Conservation (phyloP, 345 rosid genomes). For the Salix viminalis region DNA sequence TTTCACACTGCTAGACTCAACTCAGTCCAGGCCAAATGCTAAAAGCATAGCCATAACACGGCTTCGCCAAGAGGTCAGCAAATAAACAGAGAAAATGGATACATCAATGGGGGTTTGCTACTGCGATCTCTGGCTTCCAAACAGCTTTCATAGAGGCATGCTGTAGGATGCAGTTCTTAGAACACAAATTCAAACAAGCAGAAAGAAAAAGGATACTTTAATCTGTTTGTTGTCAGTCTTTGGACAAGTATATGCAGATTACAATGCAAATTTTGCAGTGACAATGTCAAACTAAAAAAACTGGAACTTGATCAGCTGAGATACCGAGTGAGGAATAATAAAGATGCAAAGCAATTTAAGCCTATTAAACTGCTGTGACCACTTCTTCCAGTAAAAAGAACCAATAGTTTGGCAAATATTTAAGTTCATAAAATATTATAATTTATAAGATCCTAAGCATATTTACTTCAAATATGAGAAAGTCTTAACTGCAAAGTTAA, state of each 20-base stretch:
- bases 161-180: not conserved
- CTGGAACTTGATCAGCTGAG: not conserved
- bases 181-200: constrained; percentile 5
- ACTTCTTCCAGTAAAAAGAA: not conserved
- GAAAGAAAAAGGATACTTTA: not conserved
- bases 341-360: not conserved
- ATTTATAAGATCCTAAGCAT: not conserved
- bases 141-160: not conserved
- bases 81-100: not conserved
- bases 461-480: not conserved
- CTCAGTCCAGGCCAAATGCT: not conserved
- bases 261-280: not conserved
- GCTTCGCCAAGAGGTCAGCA: not conserved
- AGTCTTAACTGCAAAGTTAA: not conserved
- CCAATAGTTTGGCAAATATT: not conserved
- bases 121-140: not conserved
- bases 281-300: not conserved
- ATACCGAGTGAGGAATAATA: not conserved
- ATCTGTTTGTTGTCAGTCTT: not conserved
- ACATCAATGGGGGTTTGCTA: not conserved
- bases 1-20: not conserved
- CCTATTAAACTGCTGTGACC: not conserved
- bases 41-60: not conserved
- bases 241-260: not conserved
- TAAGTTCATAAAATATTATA: not conserved